phyloP scores from a whole-genome alignment of 805 yeast species.

The Kazachstania taianensis region DNA sequence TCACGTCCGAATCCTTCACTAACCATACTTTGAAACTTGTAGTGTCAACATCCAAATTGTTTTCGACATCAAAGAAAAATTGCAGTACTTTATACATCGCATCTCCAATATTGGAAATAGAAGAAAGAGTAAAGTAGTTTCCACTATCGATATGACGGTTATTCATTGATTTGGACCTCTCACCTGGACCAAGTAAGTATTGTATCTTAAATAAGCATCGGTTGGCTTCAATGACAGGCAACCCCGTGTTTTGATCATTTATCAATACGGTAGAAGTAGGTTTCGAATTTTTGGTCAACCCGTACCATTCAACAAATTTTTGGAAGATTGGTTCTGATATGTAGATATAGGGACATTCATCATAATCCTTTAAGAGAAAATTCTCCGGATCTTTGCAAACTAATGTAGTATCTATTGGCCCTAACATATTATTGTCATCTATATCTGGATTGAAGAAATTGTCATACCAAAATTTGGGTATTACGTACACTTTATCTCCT shows the following conservation, averaged over 20 bases:
- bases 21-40: conserved; percentile 21
- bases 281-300: conserved; percentile 32
- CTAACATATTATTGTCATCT: conserved; percentile 28
- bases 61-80: conserved; percentile 17
- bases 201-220: conserved; percentile 31
- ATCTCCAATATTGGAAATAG: conserved; percentile 24
- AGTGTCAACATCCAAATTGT: conserved; percentile 8
- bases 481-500: conserved; percentile 40
- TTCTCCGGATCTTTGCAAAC: conserved; percentile 39
- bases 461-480: conserved; percentile 39
- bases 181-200: conserved; percentile 19
- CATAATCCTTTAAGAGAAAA: conserved; percentile 29
- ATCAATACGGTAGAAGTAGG: conserved; percentile 33
- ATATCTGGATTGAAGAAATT: conserved; percentile 30
- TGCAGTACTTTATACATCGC: conserved; percentile 15
- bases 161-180: conserved; percentile 4
- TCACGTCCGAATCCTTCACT: conserved; percentile 9
- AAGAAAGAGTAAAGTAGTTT: conserved; percentile 29
- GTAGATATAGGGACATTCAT: conserved; percentile 23
- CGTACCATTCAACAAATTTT: conserved; percentile 44
- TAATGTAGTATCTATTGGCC: conserved; percentile 37
- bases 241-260: conserved; percentile 16
- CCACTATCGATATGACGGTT: conserved; percentile 12
- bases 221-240: conserved; percentile 29
- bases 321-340: conserved; percentile 39